Evolutionary conservation across 495 filamentous ascomycete genomes (phyloP).

Genomic region (Aspergillus homomorphus): DNA sequence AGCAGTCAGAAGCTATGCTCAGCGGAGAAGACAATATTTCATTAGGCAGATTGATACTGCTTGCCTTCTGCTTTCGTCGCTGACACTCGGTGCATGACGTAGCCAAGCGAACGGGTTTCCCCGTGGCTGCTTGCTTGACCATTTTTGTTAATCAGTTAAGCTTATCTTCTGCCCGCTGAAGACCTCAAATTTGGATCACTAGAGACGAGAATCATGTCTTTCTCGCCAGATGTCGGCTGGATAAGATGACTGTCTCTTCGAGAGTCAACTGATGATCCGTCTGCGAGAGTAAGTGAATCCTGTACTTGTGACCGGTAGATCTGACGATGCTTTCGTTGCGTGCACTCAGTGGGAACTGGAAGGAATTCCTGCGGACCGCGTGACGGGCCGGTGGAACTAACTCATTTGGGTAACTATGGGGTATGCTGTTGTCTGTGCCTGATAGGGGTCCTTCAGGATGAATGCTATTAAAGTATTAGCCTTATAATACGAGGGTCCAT

Average conservation of each 20-base stretch:
- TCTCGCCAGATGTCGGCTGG: neutral
- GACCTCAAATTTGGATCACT: neutral
- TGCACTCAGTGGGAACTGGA: neutral
- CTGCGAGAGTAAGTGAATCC: neutral
- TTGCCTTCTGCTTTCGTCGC: conserved; percentile 38
- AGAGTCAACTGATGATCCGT: neutral
- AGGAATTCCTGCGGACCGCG: neutral
- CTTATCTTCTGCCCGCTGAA: too few relatives aligned
- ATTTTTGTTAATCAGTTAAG: conserved; percentile 6
- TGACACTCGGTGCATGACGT: conserved; percentile 36
- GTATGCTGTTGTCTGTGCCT: too few relatives aligned
- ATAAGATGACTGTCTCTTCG: neutral
- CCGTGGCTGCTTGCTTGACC: conserved; percentile 12
- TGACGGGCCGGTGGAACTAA: neutral
- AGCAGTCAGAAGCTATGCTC: conserved; percentile 9
- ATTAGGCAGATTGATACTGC: neutral
- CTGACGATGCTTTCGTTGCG: neutral
- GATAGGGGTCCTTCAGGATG: too few relatives aligned
- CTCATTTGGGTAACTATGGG: neutral
- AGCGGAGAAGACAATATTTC: neutral
- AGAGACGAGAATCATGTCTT: neutral
- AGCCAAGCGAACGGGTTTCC: conserved; percentile 16
- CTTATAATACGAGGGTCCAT: too few relatives aligned
- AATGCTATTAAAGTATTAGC: too few relatives aligned
- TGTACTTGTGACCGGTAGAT: neutral